These are phyloP conservation scores for Globisporangium mamillatum DNA, from an alignment of 352 stramenopile species.

Conservation along the genomic window DNA sequence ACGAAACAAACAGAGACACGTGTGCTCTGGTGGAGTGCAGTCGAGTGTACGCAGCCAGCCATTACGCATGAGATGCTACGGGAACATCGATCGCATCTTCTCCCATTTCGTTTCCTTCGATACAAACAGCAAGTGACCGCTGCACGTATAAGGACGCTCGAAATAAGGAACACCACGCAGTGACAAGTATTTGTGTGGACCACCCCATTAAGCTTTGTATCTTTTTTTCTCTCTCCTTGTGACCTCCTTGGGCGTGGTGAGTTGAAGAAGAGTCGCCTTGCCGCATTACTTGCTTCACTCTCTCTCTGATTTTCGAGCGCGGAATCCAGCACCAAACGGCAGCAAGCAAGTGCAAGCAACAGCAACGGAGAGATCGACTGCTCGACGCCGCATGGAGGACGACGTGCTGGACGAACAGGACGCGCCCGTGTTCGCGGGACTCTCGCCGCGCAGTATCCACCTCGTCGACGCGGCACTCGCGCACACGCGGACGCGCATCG, in stretches of 20 bases:
- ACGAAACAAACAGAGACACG: neutral
- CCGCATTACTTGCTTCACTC: neutral
- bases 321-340: neutral
- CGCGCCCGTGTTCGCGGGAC: slow-evolving; percentile 13
- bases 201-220: neutral
- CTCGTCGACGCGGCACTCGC: slow-evolving; percentile 13
- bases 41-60: neutral
- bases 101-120: neutral
- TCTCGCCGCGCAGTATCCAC: slow-evolving; percentile 20
- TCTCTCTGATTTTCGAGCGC: neutral
- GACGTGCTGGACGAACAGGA: slow-evolving; percentile 17
- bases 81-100: neutral
- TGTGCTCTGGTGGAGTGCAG: neutral
- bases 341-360: neutral
- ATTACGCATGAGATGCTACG: neutral
- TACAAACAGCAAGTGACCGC: no score
- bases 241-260: neutral
- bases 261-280: neutral
- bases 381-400: slow-evolving; percentile 1
- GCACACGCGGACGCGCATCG: slow-evolving; percentile 5
- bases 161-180: no score
- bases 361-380: neutral
- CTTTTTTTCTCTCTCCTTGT: neutral
- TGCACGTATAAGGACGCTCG: no score
- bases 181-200: no score